Evolutionary conservation across 192 early-diverging fungal genomes (phyloP), one percentile per base, ranked within the genome.

Genomic region (Funneliformis mosseae): DNA sequence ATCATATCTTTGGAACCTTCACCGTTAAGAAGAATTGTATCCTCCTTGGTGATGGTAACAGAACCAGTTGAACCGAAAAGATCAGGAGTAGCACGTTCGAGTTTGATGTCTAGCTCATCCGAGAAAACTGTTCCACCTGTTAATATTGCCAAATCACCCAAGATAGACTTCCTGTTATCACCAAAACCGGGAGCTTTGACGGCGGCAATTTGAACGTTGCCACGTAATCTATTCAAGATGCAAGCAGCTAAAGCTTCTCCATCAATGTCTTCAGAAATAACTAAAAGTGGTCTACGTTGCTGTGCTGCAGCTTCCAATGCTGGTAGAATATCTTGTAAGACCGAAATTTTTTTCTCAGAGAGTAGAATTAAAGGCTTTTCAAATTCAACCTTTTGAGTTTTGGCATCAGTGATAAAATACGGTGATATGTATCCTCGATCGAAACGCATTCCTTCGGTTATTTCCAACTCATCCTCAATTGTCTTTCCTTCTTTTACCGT

Each of bases 151-250:
- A 99, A 90, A 87, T 99, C 98, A 71, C 96, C 96, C 66, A 99
- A 90, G 75, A 97, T 99, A 48, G 95, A 94, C 92, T 99, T 99
- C 87, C 98, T 95, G 94, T 99, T 99, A 88, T 99, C 98, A 86
- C 98, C 98, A 80, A 99, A 99, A 50, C 98, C 98, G 50, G 98
- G 98, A 8, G 98, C 97, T 93, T 99, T 99, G 88, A 99, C 97
- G 64, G 94, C 95, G 82, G 92, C 93, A 55, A 99, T 97, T 87
- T 95, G 94, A 81, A 99, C 87, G 87, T 99, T 97, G 42, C 97
- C 98, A 76, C 98, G 94, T 83, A 99, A 93, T 93, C 98, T 99
- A 94, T 99, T 99, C 68, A 99, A 90, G 81, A 99, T 97, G 88
- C 97, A 98, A 43, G 98, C 97, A 75, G 98, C 98, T 75, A 99